phyloP scores from a whole-genome alignment of 1,284 basidiomycete genomes.

The Trametes sp. region DNA sequence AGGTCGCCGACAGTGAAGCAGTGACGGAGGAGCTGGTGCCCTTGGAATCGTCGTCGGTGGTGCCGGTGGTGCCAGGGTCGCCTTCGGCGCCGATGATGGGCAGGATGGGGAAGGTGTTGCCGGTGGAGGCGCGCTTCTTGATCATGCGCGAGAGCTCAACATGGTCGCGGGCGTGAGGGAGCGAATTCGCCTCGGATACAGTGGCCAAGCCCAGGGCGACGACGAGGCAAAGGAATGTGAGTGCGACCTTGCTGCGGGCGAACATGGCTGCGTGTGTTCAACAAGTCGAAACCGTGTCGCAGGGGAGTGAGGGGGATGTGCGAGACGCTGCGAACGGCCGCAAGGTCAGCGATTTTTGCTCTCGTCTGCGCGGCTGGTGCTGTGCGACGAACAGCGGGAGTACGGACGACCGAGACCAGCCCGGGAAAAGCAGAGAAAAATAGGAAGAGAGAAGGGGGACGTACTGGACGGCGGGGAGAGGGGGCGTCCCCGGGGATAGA shows the following conservation, averaged over 20 bases:
- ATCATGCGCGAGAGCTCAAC: slow-evolving; percentile 67
- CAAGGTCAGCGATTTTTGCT: slow-evolving; percentile 15
- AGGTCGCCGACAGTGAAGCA: neutral
- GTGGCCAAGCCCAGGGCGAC: slow-evolving; percentile 58
- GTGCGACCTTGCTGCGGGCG: slow-evolving; percentile 52
- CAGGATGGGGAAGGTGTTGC: slow-evolving; percentile 21
- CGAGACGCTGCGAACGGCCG: slow-evolving; percentile 20
- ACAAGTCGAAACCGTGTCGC: slow-evolving; percentile 22
- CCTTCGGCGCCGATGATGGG: slow-evolving; percentile 30
- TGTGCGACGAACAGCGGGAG: slow-evolving; percentile 16
- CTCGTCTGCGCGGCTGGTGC: neutral
- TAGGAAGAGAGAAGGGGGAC: slow-evolving; percentile 19
- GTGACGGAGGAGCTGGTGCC: slow-evolving; percentile 6
- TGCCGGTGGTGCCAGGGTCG: slow-evolving; percentile 25
- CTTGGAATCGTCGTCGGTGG: no score
- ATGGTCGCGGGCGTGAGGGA: slow-evolving; percentile 60
- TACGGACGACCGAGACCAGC: slow-evolving; percentile 28
- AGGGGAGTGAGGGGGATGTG: slow-evolving; percentile 22
- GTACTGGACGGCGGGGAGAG: slow-evolving; percentile 29
- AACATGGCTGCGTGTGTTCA: slow-evolving; percentile 49
- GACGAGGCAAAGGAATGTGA: slow-evolving; percentile 68
- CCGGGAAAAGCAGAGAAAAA: slow-evolving; percentile 18
- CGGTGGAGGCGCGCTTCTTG: slow-evolving; percentile 61
- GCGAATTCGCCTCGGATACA: slow-evolving; percentile 54
- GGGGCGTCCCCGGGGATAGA: slow-evolving; percentile 22